Percentiles rank a stretch among this genome's conserved stretches.
phyloP scores from a whole-genome alignment of 345 rosid genomes.

The Rhodamnia rubescens region DNA sequence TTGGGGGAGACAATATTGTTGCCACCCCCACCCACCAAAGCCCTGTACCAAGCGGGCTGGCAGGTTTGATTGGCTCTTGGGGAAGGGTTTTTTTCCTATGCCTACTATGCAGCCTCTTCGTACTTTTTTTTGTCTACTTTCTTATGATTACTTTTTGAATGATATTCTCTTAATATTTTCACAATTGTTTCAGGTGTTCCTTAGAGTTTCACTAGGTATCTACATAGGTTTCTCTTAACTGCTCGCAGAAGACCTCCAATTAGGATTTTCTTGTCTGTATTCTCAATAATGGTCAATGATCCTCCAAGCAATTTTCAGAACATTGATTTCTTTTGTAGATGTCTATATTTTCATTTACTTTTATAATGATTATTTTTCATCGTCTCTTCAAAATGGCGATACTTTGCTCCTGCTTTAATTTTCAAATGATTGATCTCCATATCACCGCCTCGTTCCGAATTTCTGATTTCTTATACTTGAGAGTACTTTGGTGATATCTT shows the following conservation, averaged over 20 bases:
- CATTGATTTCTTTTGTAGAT: not conserved
- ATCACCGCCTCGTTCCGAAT: not conserved
- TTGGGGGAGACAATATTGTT: not conserved
- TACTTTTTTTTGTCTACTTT: not conserved
- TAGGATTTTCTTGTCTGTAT: not conserved
- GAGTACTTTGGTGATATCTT: not conserved
- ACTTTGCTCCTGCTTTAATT: not conserved
- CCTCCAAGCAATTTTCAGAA: not conserved
- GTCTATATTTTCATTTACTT: not conserved
- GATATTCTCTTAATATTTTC: not conserved
- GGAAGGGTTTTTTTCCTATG: not conserved
- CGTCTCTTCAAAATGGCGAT: not conserved
- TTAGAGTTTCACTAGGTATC: not conserved
- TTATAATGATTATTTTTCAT: not conserved
- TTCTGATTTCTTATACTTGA: not conserved
- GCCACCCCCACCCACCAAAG: not conserved
- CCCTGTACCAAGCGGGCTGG: not conserved
- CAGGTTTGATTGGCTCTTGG: not conserved
- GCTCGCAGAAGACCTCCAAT: not conserved
- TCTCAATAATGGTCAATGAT: not conserved
- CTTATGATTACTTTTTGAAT: not conserved
- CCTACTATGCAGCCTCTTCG: not conserved
- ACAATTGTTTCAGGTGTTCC: not conserved
- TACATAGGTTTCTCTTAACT: not conserved
- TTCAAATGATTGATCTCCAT: not conserved